Evolutionary conservation across 306 rosid genomes (phyloP).

Genomic region (Echinosophora koreensis): DNA sequence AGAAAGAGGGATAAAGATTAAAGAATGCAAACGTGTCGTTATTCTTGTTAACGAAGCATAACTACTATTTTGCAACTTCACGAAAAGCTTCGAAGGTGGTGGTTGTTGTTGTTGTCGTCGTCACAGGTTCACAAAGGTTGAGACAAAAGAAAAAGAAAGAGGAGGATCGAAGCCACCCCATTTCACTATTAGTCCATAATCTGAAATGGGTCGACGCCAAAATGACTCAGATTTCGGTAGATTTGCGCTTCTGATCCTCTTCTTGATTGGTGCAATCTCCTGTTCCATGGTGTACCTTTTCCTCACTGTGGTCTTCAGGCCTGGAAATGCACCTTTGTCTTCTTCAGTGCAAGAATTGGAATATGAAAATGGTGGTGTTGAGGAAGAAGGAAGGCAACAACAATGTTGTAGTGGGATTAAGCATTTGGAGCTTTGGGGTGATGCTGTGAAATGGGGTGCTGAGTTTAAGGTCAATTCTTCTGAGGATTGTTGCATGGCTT

Average conservation of each 20-base stretch:
- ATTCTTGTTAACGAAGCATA: slow-evolving; percentile 25
- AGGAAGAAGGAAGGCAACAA: slow-evolving; percentile 20
- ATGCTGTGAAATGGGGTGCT: slow-evolving; percentile 78
- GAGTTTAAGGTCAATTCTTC: slow-evolving; percentile 71
- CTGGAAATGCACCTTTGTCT: neutral
- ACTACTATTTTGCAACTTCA: neutral
- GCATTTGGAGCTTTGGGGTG: slow-evolving; percentile 87
- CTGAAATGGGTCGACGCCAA: slow-evolving; percentile 79
- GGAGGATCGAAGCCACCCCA: neutral
- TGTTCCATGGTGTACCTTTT: slow-evolving; percentile 63
- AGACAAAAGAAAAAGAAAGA: neutral
- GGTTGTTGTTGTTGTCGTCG: neutral
- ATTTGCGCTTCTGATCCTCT: slow-evolving; percentile 54
- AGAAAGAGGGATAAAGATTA: neutral
- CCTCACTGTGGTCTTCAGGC: slow-evolving; percentile 43
- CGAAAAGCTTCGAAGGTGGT: slow-evolving; percentile 36
- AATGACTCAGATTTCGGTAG: slow-evolving; percentile 63
- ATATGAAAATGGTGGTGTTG: slow-evolving; percentile 19
- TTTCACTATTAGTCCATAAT: slow-evolving; percentile 42
- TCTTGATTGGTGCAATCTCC: slow-evolving; percentile 65
- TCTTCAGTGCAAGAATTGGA: slow-evolving; percentile 29
- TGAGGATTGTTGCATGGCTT: slow-evolving; percentile 71
- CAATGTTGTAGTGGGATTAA: slow-evolving; percentile 69
- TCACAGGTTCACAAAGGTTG: neutral
- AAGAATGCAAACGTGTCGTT: slow-evolving; percentile 24